Conservation (phyloP, 352 stramenopile species). For the Phytophthora pluvialis region DNA sequence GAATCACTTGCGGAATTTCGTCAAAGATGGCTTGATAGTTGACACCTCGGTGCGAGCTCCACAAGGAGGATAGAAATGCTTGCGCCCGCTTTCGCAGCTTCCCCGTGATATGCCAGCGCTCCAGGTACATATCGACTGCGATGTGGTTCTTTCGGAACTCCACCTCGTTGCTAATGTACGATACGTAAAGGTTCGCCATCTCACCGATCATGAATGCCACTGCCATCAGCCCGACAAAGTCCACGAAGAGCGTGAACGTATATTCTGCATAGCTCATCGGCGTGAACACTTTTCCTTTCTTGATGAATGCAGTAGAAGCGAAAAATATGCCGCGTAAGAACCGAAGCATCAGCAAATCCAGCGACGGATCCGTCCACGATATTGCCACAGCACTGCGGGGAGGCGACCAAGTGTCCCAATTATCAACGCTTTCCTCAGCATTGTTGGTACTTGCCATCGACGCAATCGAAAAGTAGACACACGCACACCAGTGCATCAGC, state of each 20-base stretch:
- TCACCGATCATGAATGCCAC: slow-evolving; percentile 65
- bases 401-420: slow-evolving; percentile 55
- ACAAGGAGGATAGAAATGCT: slow-evolving; percentile 59
- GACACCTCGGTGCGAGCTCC: slow-evolving; percentile 64
- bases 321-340: slow-evolving; percentile 63
- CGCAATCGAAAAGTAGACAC: slow-evolving; percentile 49
- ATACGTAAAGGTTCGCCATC: slow-evolving; percentile 58
- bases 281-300: slow-evolving; percentile 51
- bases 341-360: slow-evolving; percentile 26
- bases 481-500: slow-evolving; percentile 60
- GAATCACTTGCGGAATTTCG: slow-evolving; percentile 56
- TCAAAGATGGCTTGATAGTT: slow-evolving; percentile 66
- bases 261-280: slow-evolving; percentile 31
- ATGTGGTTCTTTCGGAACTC: slow-evolving; percentile 71
- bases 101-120: slow-evolving; percentile 50
- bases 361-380: slow-evolving; percentile 6
- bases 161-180: slow-evolving; percentile 67
- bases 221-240: slow-evolving; percentile 47
- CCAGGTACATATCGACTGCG: slow-evolving; percentile 55
- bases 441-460: slow-evolving; percentile 1
- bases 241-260: slow-evolving; percentile 51
- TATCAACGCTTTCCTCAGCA: background rate
- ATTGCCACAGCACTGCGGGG: slow-evolving; percentile 20
- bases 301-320: slow-evolving; percentile 46
- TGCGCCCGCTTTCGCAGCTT: slow-evolving; percentile 47